Evolutionary conservation across 331 rosid genomes (phyloP).

Genomic region (Quercus phellos): DNA sequence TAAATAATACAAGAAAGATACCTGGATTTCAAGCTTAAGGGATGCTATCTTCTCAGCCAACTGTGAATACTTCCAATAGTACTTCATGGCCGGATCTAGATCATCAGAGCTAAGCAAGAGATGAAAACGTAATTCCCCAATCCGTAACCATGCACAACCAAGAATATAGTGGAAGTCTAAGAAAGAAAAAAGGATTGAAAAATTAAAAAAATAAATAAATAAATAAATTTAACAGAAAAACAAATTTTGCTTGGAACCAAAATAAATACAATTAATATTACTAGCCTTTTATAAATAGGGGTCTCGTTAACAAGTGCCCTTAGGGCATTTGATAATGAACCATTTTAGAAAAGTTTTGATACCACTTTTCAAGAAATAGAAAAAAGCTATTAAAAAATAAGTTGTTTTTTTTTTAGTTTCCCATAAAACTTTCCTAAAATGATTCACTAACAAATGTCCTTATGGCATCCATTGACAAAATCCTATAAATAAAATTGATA

Average conservation of each 20-base stretch:
- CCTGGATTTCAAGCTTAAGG: constrained; percentile 82
- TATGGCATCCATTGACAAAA: no score
- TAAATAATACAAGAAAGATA: constrained; percentile 17
- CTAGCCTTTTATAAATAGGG: neutral
- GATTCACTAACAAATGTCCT: no score
- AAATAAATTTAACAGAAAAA: neutral
- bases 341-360: no score
- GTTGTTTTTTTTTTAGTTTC: neutral
- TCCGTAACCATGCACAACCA: constrained; percentile 71
- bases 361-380: no score
- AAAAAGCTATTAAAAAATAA: no score
- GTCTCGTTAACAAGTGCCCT: no score
- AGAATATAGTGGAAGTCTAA: constrained; percentile 42
- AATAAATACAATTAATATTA: neutral
- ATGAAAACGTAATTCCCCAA: constrained; percentile 66
- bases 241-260: neutral
- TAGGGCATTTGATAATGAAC: no score
- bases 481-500: neutral
- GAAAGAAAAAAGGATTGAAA: neutral
- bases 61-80: constrained; percentile 55
- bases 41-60: constrained; percentile 55
- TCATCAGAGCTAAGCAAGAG: constrained; percentile 71
- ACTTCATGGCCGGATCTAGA: constrained; percentile 81
- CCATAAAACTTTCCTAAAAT: no score
- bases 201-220: neutral